These are phyloP conservation scores for Penicillium freii DNA, from an alignment of 2,329 filamentous ascomycete species.

Conservation along the genomic window DNA sequence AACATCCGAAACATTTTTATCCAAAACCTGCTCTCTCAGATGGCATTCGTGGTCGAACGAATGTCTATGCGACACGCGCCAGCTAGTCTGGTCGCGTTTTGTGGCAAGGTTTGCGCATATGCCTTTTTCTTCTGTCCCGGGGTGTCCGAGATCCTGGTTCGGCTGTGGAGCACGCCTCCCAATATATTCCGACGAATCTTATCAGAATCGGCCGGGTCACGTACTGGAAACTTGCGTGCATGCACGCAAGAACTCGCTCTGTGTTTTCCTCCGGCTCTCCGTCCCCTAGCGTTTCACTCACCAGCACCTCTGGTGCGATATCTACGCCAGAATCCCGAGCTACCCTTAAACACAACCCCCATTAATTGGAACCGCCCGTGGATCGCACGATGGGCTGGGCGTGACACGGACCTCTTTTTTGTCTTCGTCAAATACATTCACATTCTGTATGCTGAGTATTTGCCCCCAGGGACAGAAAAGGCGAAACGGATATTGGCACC, in stretches of 20 bases:
- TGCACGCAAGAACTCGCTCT: slow-evolving; percentile 63
- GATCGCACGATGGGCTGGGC: slow-evolving; percentile 80
- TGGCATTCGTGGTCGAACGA: slow-evolving; percentile 83
- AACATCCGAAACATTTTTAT: slow-evolving; percentile 86
- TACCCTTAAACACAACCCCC: slow-evolving; percentile 66
- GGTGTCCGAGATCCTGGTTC: slow-evolving; percentile 76
- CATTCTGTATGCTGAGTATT: slow-evolving; percentile 71
- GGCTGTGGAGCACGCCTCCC: slow-evolving; percentile 72
- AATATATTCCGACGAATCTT: slow-evolving; percentile 69
- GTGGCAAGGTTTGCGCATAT: slow-evolving; percentile 86
- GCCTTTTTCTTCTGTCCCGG: slow-evolving; percentile 91
- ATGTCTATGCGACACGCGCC: slow-evolving; percentile 75
- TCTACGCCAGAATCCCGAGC: slow-evolving; percentile 63
- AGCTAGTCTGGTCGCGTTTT: slow-evolving; percentile 75
- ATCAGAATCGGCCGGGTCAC: slow-evolving; percentile 64
- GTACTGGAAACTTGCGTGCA: slow-evolving; percentile 49
- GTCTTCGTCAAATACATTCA: slow-evolving; percentile 89
- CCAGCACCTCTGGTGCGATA: slow-evolving; percentile 59
- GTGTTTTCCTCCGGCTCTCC: slow-evolving; percentile 67
- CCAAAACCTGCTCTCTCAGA: slow-evolving; percentile 76
- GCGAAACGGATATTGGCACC: slow-evolving; percentile 66
- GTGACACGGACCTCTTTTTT: slow-evolving; percentile 86
- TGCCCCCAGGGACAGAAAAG: slow-evolving; percentile 55
- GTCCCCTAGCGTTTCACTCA: slow-evolving; percentile 61
- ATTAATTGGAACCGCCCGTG: slow-evolving; percentile 85